A percentile compares a stretch with the other conserved stretches of the same genome.
Evolutionary conservation across 2,329 filamentous ascomycete genomes (phyloP).

Genomic region (Zymoseptoria passerinii): DNA sequence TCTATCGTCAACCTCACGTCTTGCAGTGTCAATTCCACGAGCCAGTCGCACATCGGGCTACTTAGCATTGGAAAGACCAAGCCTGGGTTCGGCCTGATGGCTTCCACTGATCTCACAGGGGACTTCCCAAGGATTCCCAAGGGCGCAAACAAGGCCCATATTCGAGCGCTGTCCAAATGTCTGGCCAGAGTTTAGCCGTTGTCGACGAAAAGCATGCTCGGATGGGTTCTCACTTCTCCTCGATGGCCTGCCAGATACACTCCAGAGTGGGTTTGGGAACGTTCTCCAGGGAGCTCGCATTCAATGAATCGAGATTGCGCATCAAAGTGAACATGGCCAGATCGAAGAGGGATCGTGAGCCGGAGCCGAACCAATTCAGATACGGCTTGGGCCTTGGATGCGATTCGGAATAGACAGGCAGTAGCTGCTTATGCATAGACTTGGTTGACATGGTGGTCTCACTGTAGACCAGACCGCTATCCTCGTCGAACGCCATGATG

Average conservation of each 20-base stretch:
- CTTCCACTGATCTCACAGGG: neutral
- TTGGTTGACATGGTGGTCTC: conserved; percentile 5
- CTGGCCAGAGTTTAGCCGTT: neutral
- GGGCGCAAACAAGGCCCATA: conserved; percentile 10
- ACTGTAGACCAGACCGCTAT: conserved; percentile 13
- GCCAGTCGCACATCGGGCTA: conserved; percentile 8
- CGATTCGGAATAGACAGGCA: neutral
- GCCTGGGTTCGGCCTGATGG: neutral
- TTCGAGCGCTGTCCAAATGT: conserved; percentile 3
- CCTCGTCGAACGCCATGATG: conserved; percentile 11
- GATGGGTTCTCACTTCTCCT: conserved; percentile 1
- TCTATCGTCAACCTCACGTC: neutral
- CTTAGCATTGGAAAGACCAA: neutral
- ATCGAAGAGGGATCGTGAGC: conserved; percentile 5
- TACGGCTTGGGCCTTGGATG: neutral
- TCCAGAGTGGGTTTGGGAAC: conserved; percentile 7
- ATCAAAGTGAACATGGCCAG: conserved; percentile 12
- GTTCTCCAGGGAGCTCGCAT: conserved; percentile 7
- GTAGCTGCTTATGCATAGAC: neutral
- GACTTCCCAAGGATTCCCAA: neutral
- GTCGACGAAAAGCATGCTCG: neutral
- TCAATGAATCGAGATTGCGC: conserved; percentile 9
- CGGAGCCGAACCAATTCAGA: neutral
- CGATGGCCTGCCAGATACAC: conserved; percentile 11
- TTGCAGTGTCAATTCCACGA: conserved; percentile 14